Base-by-base conservation (phyloP, 2,329 filamentous ascomycete genomes). In the Paecilomyces niveus region DNA sequence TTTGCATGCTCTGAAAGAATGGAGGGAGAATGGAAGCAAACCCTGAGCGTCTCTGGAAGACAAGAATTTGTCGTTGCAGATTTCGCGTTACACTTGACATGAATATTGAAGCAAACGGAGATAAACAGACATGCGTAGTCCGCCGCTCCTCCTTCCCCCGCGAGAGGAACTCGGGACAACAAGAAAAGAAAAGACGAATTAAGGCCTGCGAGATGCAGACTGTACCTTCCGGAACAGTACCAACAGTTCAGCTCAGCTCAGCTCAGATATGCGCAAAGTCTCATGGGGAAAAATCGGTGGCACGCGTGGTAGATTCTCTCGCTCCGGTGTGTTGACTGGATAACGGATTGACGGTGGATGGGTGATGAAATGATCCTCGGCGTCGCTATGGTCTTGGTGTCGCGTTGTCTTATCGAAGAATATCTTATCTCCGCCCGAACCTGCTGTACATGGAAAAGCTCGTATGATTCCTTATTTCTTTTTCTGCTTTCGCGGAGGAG, bases 351-450 rank as follows among this genome's bases (percentile, higher is more conserved):
- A 26, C 22, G 26, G 13, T 24, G 33, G 18, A 35, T 45, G 33
- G 21, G 35, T 32, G 65, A 62, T 59, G 63, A 58, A 62, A 39
- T n/a, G 61, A 63, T 60, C 63, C 61, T 65, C 62, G 64, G 63
- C 68, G 65, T 70, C 68, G 66, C 67, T 61, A 63, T 62, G 64
- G 62, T 57, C 57, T 56, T 64, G 63, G 60, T 60, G 35, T 57
- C 22, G 31, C 49, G 59, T 63, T 61, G 67, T 26, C 59, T 58
- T 33, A 52, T 51, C 29, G 45, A 56, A 49, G 33, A 67, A 65
- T 66, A 66, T 63, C 70, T 86, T 92, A 96, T 89, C 91, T 90
- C 81, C 92, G 89, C 82, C 91, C 90, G 88, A 96, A 96, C 88
- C 91, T 96, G 89, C 82, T 89, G 85, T 78, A 84, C 80, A 85